Conservation (phyloP, 495 filamentous ascomycete species). For the Talaromyces stipitatus region DNA sequence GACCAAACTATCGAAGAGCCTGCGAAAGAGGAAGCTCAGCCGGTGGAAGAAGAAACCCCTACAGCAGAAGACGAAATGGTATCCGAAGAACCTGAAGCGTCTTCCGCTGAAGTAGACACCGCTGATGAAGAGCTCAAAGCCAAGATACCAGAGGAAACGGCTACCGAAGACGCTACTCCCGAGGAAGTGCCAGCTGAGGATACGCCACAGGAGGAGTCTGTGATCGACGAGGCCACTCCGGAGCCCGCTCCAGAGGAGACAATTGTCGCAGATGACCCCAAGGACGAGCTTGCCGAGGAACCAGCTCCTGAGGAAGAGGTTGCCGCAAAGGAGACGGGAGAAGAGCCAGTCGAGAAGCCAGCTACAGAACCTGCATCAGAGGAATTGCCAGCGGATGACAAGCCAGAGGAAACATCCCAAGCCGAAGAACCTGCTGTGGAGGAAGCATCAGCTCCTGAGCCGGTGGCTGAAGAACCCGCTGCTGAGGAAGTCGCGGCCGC, state of each 20-base stretch:
- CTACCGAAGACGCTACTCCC: not conserved
- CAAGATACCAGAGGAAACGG: not conserved
- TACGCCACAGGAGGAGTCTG: not conserved
- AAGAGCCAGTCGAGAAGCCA: conserved; percentile 4
- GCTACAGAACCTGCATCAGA: conserved; percentile 4
- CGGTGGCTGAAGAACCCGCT: conserved; percentile 7
- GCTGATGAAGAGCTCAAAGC: conserved; percentile 2
- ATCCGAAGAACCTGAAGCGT: not conserved
- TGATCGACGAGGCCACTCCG: not conserved
- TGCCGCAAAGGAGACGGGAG: not conserved
- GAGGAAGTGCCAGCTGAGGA: not conserved
- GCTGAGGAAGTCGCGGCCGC: not conserved
- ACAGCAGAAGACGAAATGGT: not conserved
- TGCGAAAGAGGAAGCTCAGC: not conserved
- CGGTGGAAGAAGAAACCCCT: not conserved
- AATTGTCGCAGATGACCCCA: conserved; percentile 4
- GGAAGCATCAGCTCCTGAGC: not conserved
- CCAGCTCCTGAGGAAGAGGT: not conserved
- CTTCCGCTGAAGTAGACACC: not conserved
- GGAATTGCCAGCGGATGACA: not conserved
- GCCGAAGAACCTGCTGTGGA: conserved; percentile 4
- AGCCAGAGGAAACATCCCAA: not conserved
- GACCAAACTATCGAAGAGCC: not conserved
- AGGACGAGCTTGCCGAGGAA: conserved; percentile 8
- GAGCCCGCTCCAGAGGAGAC: conserved; percentile 1